These are phyloP conservation scores for Euphorbia neoarborescens DNA, from an alignment of 441 rosid genomes.

Conservation along the genomic window DNA sequence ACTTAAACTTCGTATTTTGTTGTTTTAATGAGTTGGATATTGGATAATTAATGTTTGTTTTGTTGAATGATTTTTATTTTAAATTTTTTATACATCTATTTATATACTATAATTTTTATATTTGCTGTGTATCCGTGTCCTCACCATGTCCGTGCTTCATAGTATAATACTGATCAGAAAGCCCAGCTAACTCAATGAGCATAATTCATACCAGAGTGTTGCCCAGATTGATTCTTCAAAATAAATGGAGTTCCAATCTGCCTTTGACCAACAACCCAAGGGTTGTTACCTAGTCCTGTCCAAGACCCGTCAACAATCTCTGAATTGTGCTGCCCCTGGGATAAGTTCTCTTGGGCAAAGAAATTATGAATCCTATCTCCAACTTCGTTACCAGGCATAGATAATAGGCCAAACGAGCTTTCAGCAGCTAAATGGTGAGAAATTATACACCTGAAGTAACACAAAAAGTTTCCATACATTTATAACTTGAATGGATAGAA, in stretches of 20 bases:
- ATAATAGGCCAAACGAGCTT: slow-evolving; percentile 29
- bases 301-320: slow-evolving; percentile 55
- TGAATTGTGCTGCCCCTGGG: slow-evolving; percentile 59
- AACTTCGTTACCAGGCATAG: slow-evolving; percentile 96
- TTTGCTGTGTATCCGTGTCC: too few species aligned
- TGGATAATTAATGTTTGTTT: too few species aligned
- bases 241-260: slow-evolving; percentile 45
- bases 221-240: slow-evolving; percentile 46
- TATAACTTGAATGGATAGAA: slow-evolving; percentile 12
- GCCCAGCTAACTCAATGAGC: slow-evolving; percentile 1
- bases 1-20: too few species aligned
- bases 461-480: slow-evolving; percentile 12
- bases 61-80: too few species aligned
- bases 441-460: slow-evolving; percentile 22
- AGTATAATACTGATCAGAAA: neutral
- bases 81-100: too few species aligned
- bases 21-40: too few species aligned
- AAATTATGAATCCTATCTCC: slow-evolving; percentile 85
- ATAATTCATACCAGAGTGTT: slow-evolving; percentile 52
- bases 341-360: slow-evolving; percentile 61
- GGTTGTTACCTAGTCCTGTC: slow-evolving; percentile 49
- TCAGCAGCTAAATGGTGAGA: slow-evolving; percentile 25
- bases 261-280: slow-evolving; percentile 50
- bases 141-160: too few species aligned
- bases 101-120: too few species aligned